Base-by-base conservation (phyloP, 805 yeast species). In the Teunomyces gatunensis region DNA sequence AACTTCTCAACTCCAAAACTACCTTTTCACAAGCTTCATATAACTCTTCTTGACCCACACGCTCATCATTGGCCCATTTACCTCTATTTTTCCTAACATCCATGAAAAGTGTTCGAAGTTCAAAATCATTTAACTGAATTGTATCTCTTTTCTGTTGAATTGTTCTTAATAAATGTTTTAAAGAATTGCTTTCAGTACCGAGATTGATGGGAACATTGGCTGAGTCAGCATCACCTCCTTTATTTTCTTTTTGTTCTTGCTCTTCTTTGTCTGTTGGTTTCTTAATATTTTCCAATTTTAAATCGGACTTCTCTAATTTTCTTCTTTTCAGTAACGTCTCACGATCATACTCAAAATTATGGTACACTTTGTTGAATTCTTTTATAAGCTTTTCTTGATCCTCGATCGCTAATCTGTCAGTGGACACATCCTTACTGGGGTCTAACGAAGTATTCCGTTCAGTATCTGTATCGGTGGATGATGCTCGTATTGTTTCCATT, bases 21-120 rank as follows among this genome's bases (percentile, higher is more conserved):
- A 94, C 99, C 60, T 90, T 91, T 58, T 94, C 99, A 59, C 97
- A 92, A 0, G 97, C 96, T 57, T 95, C 99, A 60, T 94, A 94
- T 18, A 94, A 76, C 64, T 95, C 99, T 62, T 94, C 99, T 68
- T 94, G 99, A 5, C 99, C 99, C 39, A 94, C 84, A 51, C 87
- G 78, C 48, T 91, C 96, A 61, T 94, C 97, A 48, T 88, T 88
- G 6, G 97, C 95, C 99, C 99, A 94, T 67, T 94, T 94, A 0
- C 98, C 95, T 49, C 98, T 74, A 61, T 91, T 92, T 58, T 91
- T 94, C 43, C 97, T 77, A 7, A 94, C 98, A 61, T 94, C 99
- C 78, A 88, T 80, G 46, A 94, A 85, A 52, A 94, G 73, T 50
- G 86, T 86, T 50, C 92, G 81, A 47, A 94, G 78, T 62, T 94